A percentile compares a stretch with the other conserved stretches of the same genome.
Conservation (phyloP, 1,139 yeast genomes). For the Komagataea norvegica region DNA sequence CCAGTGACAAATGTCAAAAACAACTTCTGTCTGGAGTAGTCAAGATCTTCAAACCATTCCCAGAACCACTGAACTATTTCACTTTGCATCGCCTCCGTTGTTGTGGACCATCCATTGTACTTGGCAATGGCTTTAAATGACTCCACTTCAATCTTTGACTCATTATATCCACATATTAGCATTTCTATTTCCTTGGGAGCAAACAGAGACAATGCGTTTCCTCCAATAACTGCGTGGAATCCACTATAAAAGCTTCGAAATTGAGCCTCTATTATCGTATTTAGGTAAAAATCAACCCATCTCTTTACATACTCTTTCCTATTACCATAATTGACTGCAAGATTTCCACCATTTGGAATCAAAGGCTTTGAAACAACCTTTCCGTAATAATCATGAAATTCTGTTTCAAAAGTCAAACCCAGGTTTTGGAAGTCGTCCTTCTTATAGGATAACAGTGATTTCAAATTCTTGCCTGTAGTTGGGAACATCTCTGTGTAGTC, state of each 20-base stretch:
- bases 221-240: constrained; percentile 70
- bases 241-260: constrained; percentile 62
- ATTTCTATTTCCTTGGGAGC: constrained; percentile 77
- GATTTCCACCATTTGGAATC: constrained; percentile 49
- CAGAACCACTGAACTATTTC: constrained; percentile 73
- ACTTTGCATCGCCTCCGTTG: constrained; percentile 34
- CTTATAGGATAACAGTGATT: constrained; percentile 46
- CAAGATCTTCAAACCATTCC: constrained; percentile 55
- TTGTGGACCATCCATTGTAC: constrained; percentile 57
- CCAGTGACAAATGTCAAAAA: constrained; percentile 81
- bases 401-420: constrained; percentile 45
- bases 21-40: constrained; percentile 48
- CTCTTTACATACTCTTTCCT: constrained; percentile 54
- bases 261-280: constrained; percentile 48
- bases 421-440: constrained; percentile 45
- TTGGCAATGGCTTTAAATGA: constrained; percentile 66
- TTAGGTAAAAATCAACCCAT: constrained; percentile 58
- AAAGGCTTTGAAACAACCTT: constrained; percentile 42
- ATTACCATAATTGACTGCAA: constrained; percentile 52
- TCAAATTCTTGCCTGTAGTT: constrained; percentile 52
- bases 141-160: constrained; percentile 55
- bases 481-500: constrained; percentile 73
- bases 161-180: constrained; percentile 66
- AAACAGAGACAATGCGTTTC: constrained; percentile 73
- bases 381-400: constrained; percentile 39